phyloP scores from a whole-genome alignment of 768 basidiomycete genomes.

The Coprinopsis marcescibilis region DNA sequence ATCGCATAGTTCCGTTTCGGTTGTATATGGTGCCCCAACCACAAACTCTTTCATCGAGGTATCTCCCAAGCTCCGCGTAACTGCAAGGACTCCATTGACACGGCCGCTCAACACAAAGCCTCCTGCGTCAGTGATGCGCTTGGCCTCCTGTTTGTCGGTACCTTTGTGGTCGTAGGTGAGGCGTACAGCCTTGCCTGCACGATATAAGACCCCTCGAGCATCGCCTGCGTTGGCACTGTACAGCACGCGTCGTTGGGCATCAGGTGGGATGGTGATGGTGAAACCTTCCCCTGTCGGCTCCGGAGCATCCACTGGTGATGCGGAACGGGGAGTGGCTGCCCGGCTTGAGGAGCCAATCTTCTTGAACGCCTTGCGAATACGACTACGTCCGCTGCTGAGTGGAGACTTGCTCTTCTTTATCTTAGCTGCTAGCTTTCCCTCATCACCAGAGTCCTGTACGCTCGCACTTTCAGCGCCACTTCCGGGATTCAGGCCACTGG shows the following conservation, averaged over 20 bases:
- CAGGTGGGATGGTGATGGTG: conserved; percentile 38
- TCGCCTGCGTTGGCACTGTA: conserved; percentile 98
- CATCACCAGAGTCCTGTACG: conserved; percentile 28
- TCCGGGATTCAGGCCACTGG: conserved; percentile 24
- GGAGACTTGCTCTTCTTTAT: conserved; percentile 33
- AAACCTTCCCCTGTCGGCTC: conserved; percentile 26
- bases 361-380: conserved; percentile 51
- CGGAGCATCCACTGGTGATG: conserved; percentile 25
- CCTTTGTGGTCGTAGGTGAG: conserved; percentile 99
- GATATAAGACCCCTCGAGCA: conserved; percentile 89
- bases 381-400: conserved; percentile 41
- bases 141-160: conserved; percentile 93
- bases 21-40: conserved; percentile 95
- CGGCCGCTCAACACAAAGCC: conserved; percentile 99
- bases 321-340: conserved; percentile 27
- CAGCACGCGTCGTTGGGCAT: conserved; percentile 62
- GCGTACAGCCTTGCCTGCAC: conserved; percentile 84
- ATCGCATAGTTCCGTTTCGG: conserved; percentile 81
- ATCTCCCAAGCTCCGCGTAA: conserved; percentile 93
- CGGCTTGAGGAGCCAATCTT: conserved; percentile 36
- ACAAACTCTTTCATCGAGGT: conserved; percentile 99
- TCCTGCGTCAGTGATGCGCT: conserved; percentile 94
- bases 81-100: conserved; percentile 95
- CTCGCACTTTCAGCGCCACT: conserved; percentile 39
- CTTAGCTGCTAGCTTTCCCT: conserved; percentile 32